Base-by-base conservation (phyloP, 495 filamentous ascomycete genomes). In the Daldinia loculata region DNA sequence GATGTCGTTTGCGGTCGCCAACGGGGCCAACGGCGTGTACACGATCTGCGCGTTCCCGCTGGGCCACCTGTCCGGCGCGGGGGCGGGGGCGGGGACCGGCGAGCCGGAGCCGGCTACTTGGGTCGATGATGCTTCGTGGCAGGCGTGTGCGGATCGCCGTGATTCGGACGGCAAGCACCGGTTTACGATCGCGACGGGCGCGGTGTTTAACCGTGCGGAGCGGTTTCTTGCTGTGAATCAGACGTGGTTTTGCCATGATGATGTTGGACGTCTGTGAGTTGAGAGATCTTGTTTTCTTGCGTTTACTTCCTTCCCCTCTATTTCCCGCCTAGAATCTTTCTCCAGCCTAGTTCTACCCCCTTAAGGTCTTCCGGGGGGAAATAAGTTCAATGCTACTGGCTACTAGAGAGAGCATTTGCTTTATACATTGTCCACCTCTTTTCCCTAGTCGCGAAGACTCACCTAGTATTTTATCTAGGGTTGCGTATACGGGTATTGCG, bases 171-270 rank as follows among this genome's bases (percentile, higher is more conserved):
- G 73, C 39, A 75, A 63, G 62, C 73, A 75, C 29, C 38, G 61
- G 27, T 72, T 69, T 19, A 70, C 66, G 9, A 67, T 72, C 22
- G 66, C 69, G 22, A 75, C 73, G 52, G 62, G 68, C 15, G 73
- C 73, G 12, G 58, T 52, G 58, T 75, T 75, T 29, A 52, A n/a
- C 19, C 51, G 56, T 0, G 7, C 29, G 29, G 53, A 38, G n/a
- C 9, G 69, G 9, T 39, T 39, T 12, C 14, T 75, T 22, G 17
- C 50, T 0, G 58, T 75, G 2, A 72, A 72, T n/a, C 69, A 75
- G 59, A 75, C 72, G 19, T 75, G 73, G 66, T 75, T 75, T 22
- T 75, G 73, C 17, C 69, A 72, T 34, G 73, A 75, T 29, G 66
- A 75, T 0, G 66, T 1, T 2, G 69, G 69, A 15, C 62, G 61